Percentiles rank a stretch among this genome's conserved stretches.
phyloP scores from a whole-genome alignment of 768 basidiomycete species.

The Exidia glandulosa region DNA sequence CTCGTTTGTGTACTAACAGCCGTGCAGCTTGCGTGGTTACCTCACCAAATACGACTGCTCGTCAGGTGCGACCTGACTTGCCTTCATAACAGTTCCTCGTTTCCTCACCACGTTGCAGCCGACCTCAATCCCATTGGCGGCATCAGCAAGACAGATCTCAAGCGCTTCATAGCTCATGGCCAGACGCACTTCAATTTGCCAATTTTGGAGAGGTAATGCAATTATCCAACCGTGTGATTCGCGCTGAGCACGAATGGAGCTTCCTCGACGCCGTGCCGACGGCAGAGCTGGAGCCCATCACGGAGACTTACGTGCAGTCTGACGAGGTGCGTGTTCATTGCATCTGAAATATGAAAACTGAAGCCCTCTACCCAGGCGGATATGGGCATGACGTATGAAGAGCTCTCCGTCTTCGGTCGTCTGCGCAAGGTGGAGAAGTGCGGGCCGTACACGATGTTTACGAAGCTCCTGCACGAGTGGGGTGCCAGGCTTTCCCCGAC shows the following conservation, averaged over 20 bases:
- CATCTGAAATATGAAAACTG: slow-evolving; percentile 4
- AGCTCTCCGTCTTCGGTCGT: slow-evolving; percentile 85
- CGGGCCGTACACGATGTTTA: slow-evolving; percentile 96
- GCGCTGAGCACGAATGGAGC: slow-evolving; percentile 28
- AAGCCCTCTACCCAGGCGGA: slow-evolving; percentile 47
- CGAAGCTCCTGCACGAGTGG: slow-evolving; percentile 92
- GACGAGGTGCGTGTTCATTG: slow-evolving; percentile 58
- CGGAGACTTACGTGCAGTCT: slow-evolving; percentile 85
- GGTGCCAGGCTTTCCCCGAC: slow-evolving; percentile 70
- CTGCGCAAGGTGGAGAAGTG: slow-evolving; percentile 95
- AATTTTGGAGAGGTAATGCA: slow-evolving; percentile 56
- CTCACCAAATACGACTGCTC: slow-evolving; percentile 98
- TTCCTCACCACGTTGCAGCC: slow-evolving; percentile 32
- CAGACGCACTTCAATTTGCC: slow-evolving; percentile 71
- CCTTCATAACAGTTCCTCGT: not conserved
- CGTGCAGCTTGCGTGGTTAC: slow-evolving; percentile 83
- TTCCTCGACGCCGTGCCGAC: slow-evolving; percentile 90
- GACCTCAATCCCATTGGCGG: slow-evolving; percentile 98
- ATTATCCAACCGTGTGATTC: not conserved
- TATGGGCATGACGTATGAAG: slow-evolving; percentile 99
- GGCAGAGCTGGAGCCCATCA: slow-evolving; percentile 92
- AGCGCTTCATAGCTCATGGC: slow-evolving; percentile 88
- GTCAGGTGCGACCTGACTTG: slow-evolving; percentile 53
- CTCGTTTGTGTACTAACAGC: not conserved
- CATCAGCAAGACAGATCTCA: slow-evolving; percentile 95